Evolutionary conservation across 148 eudicot species (phyloP).

Genomic region (Rhododendron kiyosumense): DNA sequence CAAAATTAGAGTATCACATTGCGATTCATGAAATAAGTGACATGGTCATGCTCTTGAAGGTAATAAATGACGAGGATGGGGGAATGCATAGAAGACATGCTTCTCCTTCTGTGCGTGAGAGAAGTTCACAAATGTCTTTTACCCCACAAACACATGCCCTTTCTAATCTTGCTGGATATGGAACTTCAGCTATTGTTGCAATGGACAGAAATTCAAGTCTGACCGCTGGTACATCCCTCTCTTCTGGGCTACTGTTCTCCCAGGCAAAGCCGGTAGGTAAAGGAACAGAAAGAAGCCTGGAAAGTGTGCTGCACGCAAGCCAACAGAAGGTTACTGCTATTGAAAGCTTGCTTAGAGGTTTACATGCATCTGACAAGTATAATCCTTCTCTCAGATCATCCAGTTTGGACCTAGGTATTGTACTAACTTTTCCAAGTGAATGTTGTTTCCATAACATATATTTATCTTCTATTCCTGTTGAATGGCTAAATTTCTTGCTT

Average conservation of each 20-base stretch:
- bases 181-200: slow-evolving; percentile 96
- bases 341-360: slow-evolving; percentile 94
- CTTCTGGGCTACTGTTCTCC: slow-evolving; percentile 69
- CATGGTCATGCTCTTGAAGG: slow-evolving; percentile 25
- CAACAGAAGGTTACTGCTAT: slow-evolving; percentile 99
- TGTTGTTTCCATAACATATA: background rate
- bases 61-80: slow-evolving; percentile 92
- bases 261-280: slow-evolving; percentile 65
- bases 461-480: background rate
- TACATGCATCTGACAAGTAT: slow-evolving; percentile 64
- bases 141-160: slow-evolving; percentile 62
- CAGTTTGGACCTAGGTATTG: slow-evolving; percentile 95
- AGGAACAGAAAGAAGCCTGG: slow-evolving; percentile 77
- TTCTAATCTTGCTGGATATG: slow-evolving; percentile 76
- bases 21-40: background rate
- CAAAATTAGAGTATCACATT: background rate
- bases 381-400: slow-evolving; percentile 52
- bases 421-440: slow-evolving; percentile 11
- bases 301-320: slow-evolving; percentile 86
- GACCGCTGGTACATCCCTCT: slow-evolving; percentile 55
- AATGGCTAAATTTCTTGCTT: background rate
- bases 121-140: slow-evolving; percentile 46
- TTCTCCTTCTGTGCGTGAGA: slow-evolving; percentile 89
- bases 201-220: slow-evolving; percentile 83
- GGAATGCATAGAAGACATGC: slow-evolving; percentile 90